phyloP scores from a whole-genome alignment of 805 yeast species.

The Lachancea quebecensis region DNA sequence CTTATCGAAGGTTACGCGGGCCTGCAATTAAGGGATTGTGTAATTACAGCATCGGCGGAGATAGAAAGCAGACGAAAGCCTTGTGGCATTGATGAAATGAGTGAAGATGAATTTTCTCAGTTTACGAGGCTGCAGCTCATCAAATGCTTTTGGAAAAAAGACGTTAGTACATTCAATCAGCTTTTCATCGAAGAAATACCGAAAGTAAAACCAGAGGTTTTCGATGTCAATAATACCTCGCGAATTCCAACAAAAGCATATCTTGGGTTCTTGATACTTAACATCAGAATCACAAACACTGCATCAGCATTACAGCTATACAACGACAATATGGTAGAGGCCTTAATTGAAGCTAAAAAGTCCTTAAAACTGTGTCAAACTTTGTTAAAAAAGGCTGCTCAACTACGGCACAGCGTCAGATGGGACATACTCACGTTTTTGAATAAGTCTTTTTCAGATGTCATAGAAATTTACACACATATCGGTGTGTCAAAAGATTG shows the following conservation, averaged over 20 bases:
- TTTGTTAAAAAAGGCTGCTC: slow-evolving; percentile 37
- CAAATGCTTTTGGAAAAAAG: slow-evolving; percentile 12
- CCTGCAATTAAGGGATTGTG: not conserved
- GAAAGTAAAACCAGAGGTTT: slow-evolving; percentile 14
- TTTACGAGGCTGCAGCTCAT: slow-evolving; percentile 8
- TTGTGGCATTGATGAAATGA: not conserved
- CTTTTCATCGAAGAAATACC: slow-evolving; percentile 17
- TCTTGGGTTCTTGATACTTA: slow-evolving; percentile 26
- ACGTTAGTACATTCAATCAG: slow-evolving; percentile 13
- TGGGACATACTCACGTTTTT: slow-evolving; percentile 34
- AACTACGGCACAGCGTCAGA: slow-evolving; percentile 27
- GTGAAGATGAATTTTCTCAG: slow-evolving; percentile 11
- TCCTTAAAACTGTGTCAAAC: slow-evolving; percentile 49
- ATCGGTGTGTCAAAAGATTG: slow-evolving; percentile 56
- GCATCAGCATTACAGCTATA: slow-evolving; percentile 19
- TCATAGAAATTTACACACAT: slow-evolving; percentile 37
- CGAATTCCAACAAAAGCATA: slow-evolving; percentile 18
- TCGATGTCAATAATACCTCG: slow-evolving; percentile 20
- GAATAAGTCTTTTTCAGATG: slow-evolving; percentile 33
- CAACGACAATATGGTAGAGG: slow-evolving; percentile 13
- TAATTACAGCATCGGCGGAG: no score
- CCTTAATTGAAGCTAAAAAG: slow-evolving; percentile 38
- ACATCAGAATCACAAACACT: slow-evolving; percentile 15
- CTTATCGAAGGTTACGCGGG: not conserved
- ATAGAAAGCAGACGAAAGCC: not conserved